Percentiles rank a stretch among this genome's conserved stretches.
phyloP scores from a whole-genome alignment of 305 asterid genomes.

The Fraxinus albicans region DNA sequence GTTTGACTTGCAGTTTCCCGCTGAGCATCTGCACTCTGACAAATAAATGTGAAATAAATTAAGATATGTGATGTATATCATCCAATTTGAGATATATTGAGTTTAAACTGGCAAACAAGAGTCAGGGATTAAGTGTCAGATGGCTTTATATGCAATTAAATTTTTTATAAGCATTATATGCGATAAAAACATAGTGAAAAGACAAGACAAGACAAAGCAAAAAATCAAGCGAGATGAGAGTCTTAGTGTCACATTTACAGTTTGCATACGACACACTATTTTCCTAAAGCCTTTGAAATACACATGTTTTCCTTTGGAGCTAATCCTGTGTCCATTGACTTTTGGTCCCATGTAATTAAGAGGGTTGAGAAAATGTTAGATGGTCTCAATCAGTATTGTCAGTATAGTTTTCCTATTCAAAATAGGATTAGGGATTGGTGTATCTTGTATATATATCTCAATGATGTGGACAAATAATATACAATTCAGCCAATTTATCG shows the following conservation, averaged over 20 bases:
- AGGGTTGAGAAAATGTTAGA: background rate
- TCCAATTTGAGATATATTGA: conserved; percentile 12
- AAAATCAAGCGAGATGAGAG: background rate
- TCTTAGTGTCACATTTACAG: background rate
- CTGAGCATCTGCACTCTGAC: conserved; percentile 97
- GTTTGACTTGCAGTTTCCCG: conserved; percentile 97
- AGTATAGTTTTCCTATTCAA: background rate
- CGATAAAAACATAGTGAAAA: background rate
- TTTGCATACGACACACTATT: background rate
- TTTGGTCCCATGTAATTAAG: background rate
- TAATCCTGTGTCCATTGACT: background rate
- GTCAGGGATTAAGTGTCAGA: conserved; percentile 1
- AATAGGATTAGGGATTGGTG: background rate
- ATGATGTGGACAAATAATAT: background rate
- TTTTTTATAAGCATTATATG: background rate
- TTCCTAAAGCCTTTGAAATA: background rate
- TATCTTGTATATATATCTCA: background rate
- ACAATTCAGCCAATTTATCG: background rate
- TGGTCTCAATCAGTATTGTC: background rate
- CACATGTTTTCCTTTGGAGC: background rate
- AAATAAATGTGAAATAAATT: background rate
- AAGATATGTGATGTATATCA: background rate
- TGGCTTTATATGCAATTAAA: conserved; percentile 8
- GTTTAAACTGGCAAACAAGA: conserved; percentile 12
- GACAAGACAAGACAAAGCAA: background rate